These are phyloP conservation scores for Blastobotrys apis DNA, from an alignment of 1,139 yeast species.

Conservation along the genomic window DNA sequence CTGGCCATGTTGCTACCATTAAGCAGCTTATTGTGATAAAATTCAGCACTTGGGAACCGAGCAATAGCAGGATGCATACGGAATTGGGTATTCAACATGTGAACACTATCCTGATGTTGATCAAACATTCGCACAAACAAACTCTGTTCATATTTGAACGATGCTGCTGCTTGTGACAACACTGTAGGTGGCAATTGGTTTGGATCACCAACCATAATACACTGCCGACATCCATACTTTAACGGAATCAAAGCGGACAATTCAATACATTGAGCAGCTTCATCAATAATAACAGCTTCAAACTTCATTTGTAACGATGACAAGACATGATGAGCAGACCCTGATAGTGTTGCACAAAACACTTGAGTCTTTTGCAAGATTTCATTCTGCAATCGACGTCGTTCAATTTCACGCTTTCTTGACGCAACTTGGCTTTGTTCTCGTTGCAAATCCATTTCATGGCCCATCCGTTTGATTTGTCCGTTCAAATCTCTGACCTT, in stretches of 20 bases:
- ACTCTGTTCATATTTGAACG: constrained; percentile 79
- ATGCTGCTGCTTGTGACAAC: constrained; percentile 83
- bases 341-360: constrained; percentile 89
- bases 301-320: constrained; percentile 71
- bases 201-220: constrained; percentile 99
- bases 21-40: constrained; percentile 64
- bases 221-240: constrained; percentile 83
- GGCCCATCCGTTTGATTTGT: constrained; percentile 64
- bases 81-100: constrained; percentile 87
- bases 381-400: constrained; percentile 67
- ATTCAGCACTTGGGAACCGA: constrained; percentile 75
- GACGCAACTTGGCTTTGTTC: constrained; percentile 58
- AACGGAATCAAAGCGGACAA: constrained; percentile 87
- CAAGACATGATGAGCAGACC: constrained; percentile 87
- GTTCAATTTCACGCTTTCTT: constrained; percentile 74
- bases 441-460: constrained; percentile 69
- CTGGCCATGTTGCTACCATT: constrained; percentile 72
- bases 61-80: constrained; percentile 97
- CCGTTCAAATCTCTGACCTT: constrained; percentile 49
- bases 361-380: constrained; percentile 76
- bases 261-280: constrained; percentile 97
- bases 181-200: constrained; percentile 98
- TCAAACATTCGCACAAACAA: constrained; percentile 91
- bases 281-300: constrained; percentile 94
- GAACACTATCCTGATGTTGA: constrained; percentile 54